Conservation (phyloP, 1,284 basidiomycete genomes). For the Coniferiporia sulphurascens region DNA sequence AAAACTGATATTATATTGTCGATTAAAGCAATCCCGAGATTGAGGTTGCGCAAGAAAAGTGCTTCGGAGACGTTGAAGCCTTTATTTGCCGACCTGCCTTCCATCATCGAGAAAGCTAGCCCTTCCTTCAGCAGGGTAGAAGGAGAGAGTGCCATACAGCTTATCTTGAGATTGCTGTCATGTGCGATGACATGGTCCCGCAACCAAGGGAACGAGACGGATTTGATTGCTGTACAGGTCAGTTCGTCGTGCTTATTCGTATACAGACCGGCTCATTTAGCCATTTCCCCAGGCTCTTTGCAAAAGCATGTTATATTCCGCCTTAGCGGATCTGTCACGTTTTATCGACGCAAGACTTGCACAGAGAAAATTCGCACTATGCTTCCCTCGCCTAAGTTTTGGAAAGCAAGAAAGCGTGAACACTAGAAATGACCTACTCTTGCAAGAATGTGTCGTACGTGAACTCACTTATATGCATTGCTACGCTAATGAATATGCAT, state of each 20-base stretch:
- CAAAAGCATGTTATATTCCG: constrained; percentile 1
- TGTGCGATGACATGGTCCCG: background rate
- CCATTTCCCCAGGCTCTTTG: constrained; percentile 4
- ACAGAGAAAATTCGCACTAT: constrained; percentile 2
- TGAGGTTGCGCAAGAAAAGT: constrained; percentile 40
- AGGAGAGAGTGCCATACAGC: background rate
- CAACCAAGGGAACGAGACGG: background rate
- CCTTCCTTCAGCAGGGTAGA: background rate
- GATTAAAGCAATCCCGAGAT: constrained; percentile 44
- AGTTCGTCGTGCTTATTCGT: background rate
- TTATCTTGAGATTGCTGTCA: constrained; percentile 2
- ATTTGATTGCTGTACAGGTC: constrained; percentile 7
- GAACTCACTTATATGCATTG: background rate
- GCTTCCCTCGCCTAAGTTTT: constrained; percentile 10
- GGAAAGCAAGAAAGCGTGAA: background rate
- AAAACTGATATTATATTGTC: background rate
- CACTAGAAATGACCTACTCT: background rate
- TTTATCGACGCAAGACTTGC: background rate
- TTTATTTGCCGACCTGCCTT: constrained; percentile 5
- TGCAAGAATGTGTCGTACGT: constrained; percentile 7
- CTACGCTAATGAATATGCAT: background rate
- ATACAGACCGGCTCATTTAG: background rate
- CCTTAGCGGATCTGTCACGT: background rate
- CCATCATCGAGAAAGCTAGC: background rate
- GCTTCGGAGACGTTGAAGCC: constrained; percentile 33